Base-by-base conservation (phyloP, 2,329 filamentous ascomycete species). In the Talaromyces sp. region DNA sequence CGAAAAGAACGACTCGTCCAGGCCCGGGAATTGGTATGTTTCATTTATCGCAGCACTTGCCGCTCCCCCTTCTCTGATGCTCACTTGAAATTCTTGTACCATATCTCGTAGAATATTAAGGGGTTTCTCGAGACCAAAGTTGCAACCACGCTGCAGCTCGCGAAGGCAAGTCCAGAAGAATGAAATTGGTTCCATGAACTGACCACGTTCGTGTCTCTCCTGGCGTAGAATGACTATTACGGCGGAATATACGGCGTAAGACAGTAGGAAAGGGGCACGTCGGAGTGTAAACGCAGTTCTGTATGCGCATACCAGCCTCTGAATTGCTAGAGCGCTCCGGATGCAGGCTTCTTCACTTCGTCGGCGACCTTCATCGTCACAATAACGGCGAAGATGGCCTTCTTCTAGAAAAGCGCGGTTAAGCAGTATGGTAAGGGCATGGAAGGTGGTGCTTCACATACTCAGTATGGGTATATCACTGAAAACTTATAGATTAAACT, bases 81-180 rank as follows among this genome's bases (percentile, higher is more conserved):
- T 43, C 41, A 43, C 41, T n/a, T 43, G 41, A 4, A 43, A 43
- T n/a, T 43, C 41, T 3, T 43, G 41, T 3, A 43, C 41, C 41
- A 43, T 43, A 43, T 43, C 41, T 19, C 41, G 41, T 43, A 43
- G 3, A 43, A 43, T 43, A 43, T 43, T 43, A 2, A 43, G n/a
- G 16, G 41, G 41, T 9, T 43, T 43, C 41, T 43, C 41, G 9
- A 43, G 41, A 43, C 41, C 41, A n/a, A 43, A 43, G 59, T 77
- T 76, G 64, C 76, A 77, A 5, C 76, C 76, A 0, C 71, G 65
- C 58, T 77, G 74, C 9, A 77, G 65, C 33, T 78, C 76, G 35
- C 71, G 73, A 41, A 78, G 72, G 35, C 72, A 75, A 14, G 70
- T 74, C 75, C 75, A 78, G 68, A 78, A 78, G 66, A 78, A 78